These are phyloP conservation scores for Raphanus raphanistrum DNA, from an alignment of 345 rosid genomes.

Conservation along the genomic window DNA sequence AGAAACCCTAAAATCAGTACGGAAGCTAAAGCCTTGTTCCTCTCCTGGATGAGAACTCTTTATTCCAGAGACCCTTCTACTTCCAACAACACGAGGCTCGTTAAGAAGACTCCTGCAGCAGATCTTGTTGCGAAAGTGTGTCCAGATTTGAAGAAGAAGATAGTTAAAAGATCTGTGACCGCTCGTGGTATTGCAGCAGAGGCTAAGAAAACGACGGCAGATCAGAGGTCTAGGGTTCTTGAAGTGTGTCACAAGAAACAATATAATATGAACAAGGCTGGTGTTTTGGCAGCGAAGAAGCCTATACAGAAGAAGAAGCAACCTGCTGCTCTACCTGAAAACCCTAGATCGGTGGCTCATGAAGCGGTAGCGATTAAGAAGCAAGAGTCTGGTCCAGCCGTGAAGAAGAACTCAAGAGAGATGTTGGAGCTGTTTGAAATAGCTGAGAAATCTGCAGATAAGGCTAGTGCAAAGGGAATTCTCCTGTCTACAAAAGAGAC, in stretches of 20 bases:
- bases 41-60: not conserved
- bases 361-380: not conserved
- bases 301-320: not conserved
- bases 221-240: not conserved
- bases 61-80: not conserved
- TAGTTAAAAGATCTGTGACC: not conserved
- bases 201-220: not conserved
- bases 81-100: not conserved
- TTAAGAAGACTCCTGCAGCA: not conserved
- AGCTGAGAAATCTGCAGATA: slow-evolving; percentile 18
- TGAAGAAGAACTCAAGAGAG: slow-evolving; percentile 11
- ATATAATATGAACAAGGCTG: not conserved
- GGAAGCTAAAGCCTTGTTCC: not conserved
- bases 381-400: not conserved
- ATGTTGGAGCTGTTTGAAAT: slow-evolving; percentile 5
- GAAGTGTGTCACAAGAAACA: not conserved
- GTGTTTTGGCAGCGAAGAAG: not conserved
- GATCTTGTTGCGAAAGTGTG: not conserved
- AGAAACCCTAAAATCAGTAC: not conserved
- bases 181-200: not conserved
- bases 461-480: not conserved
- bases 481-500: not conserved
- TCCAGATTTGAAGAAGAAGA: not conserved
- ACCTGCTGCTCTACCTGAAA: not conserved
- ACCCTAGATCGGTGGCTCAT: not conserved